Conservation (phyloP, 345 rosid genomes). For the Syzygium jambos region DNA sequence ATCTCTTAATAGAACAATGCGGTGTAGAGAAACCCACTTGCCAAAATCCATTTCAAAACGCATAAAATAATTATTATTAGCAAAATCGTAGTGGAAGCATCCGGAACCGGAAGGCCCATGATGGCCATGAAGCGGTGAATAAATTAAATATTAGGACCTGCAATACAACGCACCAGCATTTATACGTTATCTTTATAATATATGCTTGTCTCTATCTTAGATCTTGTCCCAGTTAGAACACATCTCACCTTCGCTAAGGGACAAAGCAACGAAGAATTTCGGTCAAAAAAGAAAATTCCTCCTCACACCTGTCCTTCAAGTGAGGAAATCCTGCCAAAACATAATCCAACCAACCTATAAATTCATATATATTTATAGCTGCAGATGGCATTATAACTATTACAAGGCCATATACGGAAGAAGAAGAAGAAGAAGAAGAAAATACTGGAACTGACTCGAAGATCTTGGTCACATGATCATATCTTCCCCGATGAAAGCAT, state of each 20-base stretch:
- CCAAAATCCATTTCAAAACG: not conserved
- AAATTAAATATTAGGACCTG: not conserved
- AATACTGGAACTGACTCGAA: not conserved
- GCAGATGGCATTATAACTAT: not conserved
- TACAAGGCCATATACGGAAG: not conserved
- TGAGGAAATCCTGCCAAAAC: slow-evolving; percentile 3
- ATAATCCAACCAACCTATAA: slow-evolving; percentile 4
- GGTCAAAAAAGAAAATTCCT: not conserved
- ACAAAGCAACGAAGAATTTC: not conserved
- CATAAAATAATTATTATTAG: not conserved
- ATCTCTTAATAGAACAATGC: not conserved
- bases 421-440: not conserved
- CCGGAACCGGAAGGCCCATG: not conserved
- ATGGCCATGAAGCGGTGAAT: not conserved
- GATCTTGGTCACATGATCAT: not conserved
- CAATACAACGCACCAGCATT: not conserved
- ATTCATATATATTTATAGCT: not conserved
- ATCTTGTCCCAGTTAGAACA: not conserved
- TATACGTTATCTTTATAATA: not conserved
- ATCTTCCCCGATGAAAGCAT: not conserved
- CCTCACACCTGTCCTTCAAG: slow-evolving; percentile 1
- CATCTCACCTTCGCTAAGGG: slow-evolving; percentile 2
- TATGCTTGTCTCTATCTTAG: not conserved
- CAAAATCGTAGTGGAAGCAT: not conserved
- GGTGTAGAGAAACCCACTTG: not conserved